Evolutionary conservation across 2,329 filamentous ascomycete genomes (phyloP).

Genomic region (Ascochyta pisi): DNA sequence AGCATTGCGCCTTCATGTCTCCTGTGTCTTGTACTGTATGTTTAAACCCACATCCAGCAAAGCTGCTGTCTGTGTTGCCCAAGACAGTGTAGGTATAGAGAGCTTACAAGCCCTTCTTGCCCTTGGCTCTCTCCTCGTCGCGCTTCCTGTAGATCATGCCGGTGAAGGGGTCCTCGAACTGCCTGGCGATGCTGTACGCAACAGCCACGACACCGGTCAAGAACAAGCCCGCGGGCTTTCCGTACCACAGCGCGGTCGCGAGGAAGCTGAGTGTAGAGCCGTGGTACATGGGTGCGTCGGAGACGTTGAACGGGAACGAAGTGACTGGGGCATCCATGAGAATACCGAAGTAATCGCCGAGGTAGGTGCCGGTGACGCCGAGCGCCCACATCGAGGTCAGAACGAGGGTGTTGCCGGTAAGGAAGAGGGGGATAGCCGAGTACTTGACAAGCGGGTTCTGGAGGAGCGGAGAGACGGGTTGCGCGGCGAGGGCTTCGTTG

Average conservation of each 20-base stretch:
- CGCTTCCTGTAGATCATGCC: conserved; percentile 90
- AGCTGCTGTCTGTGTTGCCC: not conserved
- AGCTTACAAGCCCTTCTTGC: conserved; percentile 44
- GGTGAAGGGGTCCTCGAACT: conserved; percentile 94
- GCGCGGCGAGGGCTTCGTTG: conserved; percentile 78
- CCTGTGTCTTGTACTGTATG: not conserved
- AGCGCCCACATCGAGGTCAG: conserved; percentile 89
- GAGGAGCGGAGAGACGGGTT: conserved; percentile 78
- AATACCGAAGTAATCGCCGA: conserved; percentile 98
- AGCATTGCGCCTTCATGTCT: not conserved
- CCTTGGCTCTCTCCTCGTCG: conserved; percentile 59
- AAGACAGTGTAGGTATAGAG: not conserved
- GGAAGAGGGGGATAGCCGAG: conserved; percentile 74
- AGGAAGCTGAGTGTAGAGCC: conserved; percentile 92
- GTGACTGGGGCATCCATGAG: conserved; percentile 95
- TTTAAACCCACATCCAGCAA: not conserved
- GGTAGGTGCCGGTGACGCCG: conserved; percentile 92
- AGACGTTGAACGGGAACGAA: conserved; percentile 94
- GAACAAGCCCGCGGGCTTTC: conserved; percentile 84
- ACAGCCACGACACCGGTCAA: conserved; percentile 76
- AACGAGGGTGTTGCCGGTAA: conserved; percentile 81
- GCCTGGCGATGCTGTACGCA: conserved; percentile 80
- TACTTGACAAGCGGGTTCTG: conserved; percentile 65
- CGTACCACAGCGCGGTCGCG: conserved; percentile 82
- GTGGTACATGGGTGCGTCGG: conserved; percentile 93